Evolutionary conservation across 139 green algal genomes (phyloP), one percentile per base, ranked within the genome.

Genomic region (Tetradesmus obliquus): DNA sequence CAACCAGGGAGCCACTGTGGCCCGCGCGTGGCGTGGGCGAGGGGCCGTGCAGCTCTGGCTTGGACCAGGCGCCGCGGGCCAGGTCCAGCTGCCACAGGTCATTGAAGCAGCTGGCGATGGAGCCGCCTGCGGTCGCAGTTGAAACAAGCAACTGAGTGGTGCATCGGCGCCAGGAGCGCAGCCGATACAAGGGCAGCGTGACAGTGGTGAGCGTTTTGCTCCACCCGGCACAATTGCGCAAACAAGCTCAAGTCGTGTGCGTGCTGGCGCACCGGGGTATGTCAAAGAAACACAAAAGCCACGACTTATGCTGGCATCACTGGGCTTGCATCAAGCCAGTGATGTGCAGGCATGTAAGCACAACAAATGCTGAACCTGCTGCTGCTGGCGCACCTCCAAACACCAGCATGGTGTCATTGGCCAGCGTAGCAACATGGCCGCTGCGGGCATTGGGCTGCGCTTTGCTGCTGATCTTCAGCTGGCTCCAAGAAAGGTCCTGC

Each of bases 31-130:
- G 95, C 0, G 94, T 90, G 22, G 98, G 96, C 74, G 93, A 79
- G 2, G 84, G 58, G 7, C 97, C 96, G 8, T 55, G 79, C 1
- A 92, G 62, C 4, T 83, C 32, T 0, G 93, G 94, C 72, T 92
- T 76, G n/a, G 76, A 91, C 97, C 97, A 98, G 10, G 89, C 84
- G 81, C 97, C 83, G 1, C 93, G 96, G 3, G 97, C 80, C 0
- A 96, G 97, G 95, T 99, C 98, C 62, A 99, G 93, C 55, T 97
- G 66, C 55, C 95, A 91, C 76, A 99, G 12, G 94, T 99, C 97
- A 57, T 96, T 96, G 95, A 96, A 98, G 96, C 98, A 99, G 60
- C 94, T 95, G 9, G 97, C 96, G 58, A 98, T 93, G 13, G 94
- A 97, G 90, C 98, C 98, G 51, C 98, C 98, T 96, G 91, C 0